Conservation (phyloP, 805 yeast species). For the Starmerella khaoyaiensis region DNA sequence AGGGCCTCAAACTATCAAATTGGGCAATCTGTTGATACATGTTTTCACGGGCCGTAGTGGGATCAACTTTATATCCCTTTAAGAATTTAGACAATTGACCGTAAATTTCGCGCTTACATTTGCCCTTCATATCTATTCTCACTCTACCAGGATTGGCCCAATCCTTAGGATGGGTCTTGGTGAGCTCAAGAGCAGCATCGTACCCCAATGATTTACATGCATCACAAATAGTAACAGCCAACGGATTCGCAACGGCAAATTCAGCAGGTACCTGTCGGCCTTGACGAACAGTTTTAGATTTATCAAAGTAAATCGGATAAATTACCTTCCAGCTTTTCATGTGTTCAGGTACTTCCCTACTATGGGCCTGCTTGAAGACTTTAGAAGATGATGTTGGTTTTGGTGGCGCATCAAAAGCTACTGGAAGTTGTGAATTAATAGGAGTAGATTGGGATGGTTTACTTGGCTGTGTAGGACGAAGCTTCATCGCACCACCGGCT, state of each 20-base stretch:
- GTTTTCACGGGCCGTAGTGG: constrained; percentile 36
- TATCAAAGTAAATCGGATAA: constrained; percentile 90
- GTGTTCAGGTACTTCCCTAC: constrained; percentile 34
- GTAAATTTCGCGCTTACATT: constrained; percentile 50
- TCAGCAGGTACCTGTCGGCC: constrained; percentile 68
- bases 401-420: background rate
- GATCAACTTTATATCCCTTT: constrained; percentile 54
- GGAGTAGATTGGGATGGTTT: background rate
- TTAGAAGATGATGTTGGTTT: background rate
- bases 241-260: constrained; percentile 73
- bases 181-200: constrained; percentile 36
- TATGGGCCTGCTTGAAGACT: constrained; percentile 10
- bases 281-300: constrained; percentile 53
- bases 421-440: too few species aligned
- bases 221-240: constrained; percentile 70
- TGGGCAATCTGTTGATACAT: constrained; percentile 20
- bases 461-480: constrained; percentile 11
- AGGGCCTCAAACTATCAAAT: constrained; percentile 33
- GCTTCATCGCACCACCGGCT: constrained; percentile 17
- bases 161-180: constrained; percentile 88
- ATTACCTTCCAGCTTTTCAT: constrained; percentile 57
- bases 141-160: constrained; percentile 97
- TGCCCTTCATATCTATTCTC: constrained; percentile 48
- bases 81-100: constrained; percentile 48
- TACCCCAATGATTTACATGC: constrained; percentile 38